These are phyloP conservation scores for Talaromyces proteolyticus DNA, from an alignment of 495 filamentous ascomycete species.

Conservation along the genomic window DNA sequence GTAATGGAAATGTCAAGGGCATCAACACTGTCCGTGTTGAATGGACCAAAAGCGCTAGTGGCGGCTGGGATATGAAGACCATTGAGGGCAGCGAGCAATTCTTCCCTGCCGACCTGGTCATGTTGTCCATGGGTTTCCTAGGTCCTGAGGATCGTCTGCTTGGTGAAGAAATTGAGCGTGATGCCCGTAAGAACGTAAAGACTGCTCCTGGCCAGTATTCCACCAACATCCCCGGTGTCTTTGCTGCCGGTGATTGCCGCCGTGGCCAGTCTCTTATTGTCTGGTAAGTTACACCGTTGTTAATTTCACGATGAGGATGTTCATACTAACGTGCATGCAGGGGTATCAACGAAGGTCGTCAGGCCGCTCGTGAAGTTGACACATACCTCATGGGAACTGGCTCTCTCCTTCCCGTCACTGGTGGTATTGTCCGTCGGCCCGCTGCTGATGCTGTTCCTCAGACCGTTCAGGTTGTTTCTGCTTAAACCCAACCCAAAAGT, in stretches of 20 bases:
- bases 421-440: constrained; percentile 84
- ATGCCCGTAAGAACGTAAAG: constrained; percentile 96
- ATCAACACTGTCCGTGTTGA: constrained; percentile 98
- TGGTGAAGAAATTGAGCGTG: constrained; percentile 83
- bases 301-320: background rate
- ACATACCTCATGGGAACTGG: constrained; percentile 71
- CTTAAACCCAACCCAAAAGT: constrained; percentile 3
- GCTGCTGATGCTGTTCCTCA: constrained; percentile 45
- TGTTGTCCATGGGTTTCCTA: constrained; percentile 97
- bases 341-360: constrained; percentile 98
- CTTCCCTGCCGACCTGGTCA: constrained; percentile 95
- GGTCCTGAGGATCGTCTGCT: constrained; percentile 90
- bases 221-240: constrained; percentile 85
- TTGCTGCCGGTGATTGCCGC: constrained; percentile 94
- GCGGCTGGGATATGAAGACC: constrained; percentile 99
- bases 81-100: constrained; percentile 91
- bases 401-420: constrained; percentile 83
- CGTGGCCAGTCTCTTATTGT: constrained; percentile 97
- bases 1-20: constrained; percentile 81
- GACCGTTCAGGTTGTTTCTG: constrained; percentile 23
- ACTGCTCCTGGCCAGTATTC: constrained; percentile 83
- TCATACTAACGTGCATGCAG: constrained; percentile 31
- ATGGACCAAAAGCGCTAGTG: constrained; percentile 85
- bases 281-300: constrained; percentile 58
- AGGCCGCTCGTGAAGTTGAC: constrained; percentile 91